A percentile compares a stretch with the other conserved stretches of the same genome.
Conservation (phyloP, 108 stramenopile species). For the Nitzschia sp. region DNA sequence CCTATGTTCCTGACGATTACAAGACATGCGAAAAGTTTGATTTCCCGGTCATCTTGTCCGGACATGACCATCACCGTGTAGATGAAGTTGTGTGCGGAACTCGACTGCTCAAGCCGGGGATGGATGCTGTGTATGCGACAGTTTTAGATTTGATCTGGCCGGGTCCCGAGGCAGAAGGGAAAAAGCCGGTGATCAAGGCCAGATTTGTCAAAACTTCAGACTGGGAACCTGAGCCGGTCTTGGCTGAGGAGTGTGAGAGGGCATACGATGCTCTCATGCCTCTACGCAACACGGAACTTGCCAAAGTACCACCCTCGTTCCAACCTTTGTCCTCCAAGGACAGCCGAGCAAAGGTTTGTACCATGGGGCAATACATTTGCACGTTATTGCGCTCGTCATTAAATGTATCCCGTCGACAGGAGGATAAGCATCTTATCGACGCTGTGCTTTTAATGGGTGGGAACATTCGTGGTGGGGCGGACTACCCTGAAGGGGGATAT, state of each 20-base stretch:
- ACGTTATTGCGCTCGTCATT: constrained; percentile 34
- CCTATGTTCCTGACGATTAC: constrained; percentile 53
- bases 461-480: constrained; percentile 37
- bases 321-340: constrained; percentile 40
- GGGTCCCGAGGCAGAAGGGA: background rate
- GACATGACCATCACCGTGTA: constrained; percentile 58
- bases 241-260: constrained; percentile 27
- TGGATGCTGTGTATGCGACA: constrained; percentile 46
- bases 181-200: constrained; percentile 30
- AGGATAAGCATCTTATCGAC: constrained; percentile 22
- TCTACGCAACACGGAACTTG: constrained; percentile 46
- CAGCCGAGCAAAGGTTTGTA: constrained; percentile 40
- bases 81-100: constrained; percentile 56
- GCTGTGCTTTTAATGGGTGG: constrained; percentile 41
- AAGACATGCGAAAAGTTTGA: constrained; percentile 49
- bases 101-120: constrained; percentile 49
- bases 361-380: constrained; percentile 50
- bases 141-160: constrained; percentile 49
- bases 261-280: constrained; percentile 53
- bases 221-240: constrained; percentile 37
- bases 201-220: constrained; percentile 36
- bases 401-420: constrained; percentile 22
- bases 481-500: constrained; percentile 42
- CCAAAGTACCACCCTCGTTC: constrained; percentile 37
- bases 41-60: constrained; percentile 51